Evolutionary conservation across 805 yeast genomes (phyloP).

Genomic region (Ogataea nakhonphanomensis): DNA sequence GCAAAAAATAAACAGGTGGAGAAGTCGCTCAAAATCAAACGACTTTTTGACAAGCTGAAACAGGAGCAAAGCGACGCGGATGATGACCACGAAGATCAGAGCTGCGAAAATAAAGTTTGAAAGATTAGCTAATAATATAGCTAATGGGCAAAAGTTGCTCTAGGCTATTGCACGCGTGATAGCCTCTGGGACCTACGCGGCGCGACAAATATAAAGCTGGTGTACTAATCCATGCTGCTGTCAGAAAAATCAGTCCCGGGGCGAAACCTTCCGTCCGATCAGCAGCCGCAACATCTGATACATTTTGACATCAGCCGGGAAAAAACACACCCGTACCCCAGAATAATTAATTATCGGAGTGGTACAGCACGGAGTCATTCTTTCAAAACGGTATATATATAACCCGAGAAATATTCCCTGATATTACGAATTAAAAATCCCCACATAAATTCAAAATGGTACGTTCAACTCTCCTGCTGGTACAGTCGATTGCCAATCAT

Average conservation of each 20-base stretch:
- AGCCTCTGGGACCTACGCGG: background rate
- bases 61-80: constrained; percentile 18
- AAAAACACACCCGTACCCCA: constrained; percentile 9
- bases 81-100: constrained; percentile 23
- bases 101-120: constrained; percentile 5
- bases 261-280: constrained; percentile 8
- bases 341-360: constrained; percentile 7
- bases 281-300: constrained; percentile 4
- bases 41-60: constrained; percentile 32
- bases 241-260: constrained; percentile 1
- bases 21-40: constrained; percentile 42
- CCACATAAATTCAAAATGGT: constrained; percentile 18
- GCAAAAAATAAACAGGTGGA: constrained; percentile 39
- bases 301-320: background rate
- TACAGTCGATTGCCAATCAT: constrained; percentile 20
- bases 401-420: background rate
- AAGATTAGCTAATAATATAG: background rate
- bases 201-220: no score
- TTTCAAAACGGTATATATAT: constrained; percentile 5
- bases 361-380: constrained; percentile 5
- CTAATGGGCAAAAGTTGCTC: background rate
- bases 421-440: background rate
- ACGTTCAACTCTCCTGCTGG: constrained; percentile 21
- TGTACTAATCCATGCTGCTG: no score
- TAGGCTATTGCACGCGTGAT: constrained; percentile 3